phyloP scores from a whole-genome alignment of 768 basidiomycete species.

The Suillus decipiens region DNA sequence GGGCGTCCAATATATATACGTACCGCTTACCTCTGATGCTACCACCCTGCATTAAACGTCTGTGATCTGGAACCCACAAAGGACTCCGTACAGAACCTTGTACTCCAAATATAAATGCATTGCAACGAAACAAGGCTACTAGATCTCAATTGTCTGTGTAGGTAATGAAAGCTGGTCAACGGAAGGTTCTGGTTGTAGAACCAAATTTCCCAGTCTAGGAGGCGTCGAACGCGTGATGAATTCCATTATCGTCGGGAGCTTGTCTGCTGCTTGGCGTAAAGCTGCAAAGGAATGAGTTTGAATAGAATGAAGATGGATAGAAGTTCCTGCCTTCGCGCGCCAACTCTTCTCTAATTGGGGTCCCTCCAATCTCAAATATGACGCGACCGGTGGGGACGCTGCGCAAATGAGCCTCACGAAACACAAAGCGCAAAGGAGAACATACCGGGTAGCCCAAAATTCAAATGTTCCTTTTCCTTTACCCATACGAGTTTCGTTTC shows the following conservation, averaged over 20 bases:
- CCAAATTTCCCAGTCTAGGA: slow-evolving; percentile 71
- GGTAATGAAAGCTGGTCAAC: neutral
- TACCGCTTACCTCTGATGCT: neutral
- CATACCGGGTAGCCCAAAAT: slow-evolving; percentile 92
- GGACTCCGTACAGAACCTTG: neutral
- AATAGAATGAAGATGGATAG: slow-evolving; percentile 1
- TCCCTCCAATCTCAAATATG: slow-evolving; percentile 91
- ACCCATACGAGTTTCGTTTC: slow-evolving; percentile 99
- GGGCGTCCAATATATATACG: neutral
- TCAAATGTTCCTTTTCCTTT: slow-evolving; percentile 99
- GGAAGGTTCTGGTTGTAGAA: slow-evolving; percentile 44
- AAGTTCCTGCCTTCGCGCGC: slow-evolving; percentile 78
- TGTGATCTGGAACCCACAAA: neutral
- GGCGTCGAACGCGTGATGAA: slow-evolving; percentile 72
- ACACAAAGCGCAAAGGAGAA: slow-evolving; percentile 4
- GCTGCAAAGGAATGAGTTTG: slow-evolving; percentile 45
- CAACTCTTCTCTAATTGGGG: slow-evolving; percentile 86
- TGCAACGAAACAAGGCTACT: slow-evolving; percentile 9
- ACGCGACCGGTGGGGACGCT: slow-evolving; percentile 89
- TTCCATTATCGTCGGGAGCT: slow-evolving; percentile 86
- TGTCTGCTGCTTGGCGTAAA: slow-evolving; percentile 82
- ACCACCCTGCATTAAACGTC: neutral
- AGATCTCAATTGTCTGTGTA: slow-evolving; percentile 12
- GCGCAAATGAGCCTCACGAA: slow-evolving; percentile 6
- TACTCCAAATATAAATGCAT: neutral